These are phyloP conservation scores for Heimioporus sp. DNA, from an alignment of 768 basidiomycete genomes.

Conservation along the genomic window DNA sequence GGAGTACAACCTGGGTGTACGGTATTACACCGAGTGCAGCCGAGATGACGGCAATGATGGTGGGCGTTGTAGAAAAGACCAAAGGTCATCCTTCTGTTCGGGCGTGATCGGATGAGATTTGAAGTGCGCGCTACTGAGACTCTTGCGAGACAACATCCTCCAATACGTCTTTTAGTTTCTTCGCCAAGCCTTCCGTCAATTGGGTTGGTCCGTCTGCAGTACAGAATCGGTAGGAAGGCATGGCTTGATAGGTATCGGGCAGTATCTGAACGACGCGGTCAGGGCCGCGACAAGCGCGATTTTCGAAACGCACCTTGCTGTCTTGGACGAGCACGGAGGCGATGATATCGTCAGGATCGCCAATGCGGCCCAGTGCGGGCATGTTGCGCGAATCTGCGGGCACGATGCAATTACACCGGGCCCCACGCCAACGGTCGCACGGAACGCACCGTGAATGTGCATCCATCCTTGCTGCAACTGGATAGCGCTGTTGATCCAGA, in stretches of 20 bases:
- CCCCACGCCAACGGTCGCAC: too few species aligned
- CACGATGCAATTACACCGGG: neutral
- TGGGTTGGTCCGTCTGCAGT: conserved; percentile 70
- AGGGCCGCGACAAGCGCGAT: neutral
- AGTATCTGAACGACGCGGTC: conserved; percentile 43
- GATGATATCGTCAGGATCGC: conserved; percentile 83
- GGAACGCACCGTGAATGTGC: conserved; percentile 63
- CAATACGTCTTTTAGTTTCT: conserved; percentile 43
- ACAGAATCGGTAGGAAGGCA: conserved; percentile 82
- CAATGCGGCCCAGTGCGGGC: conserved; percentile 71
- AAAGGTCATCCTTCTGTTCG: neutral
- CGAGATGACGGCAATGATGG: neutral
- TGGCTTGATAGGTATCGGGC: conserved; percentile 73
- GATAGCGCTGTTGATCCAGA: conserved; percentile 61
- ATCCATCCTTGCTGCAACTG: conserved; percentile 80
- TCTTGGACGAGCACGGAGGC: conserved; percentile 71
- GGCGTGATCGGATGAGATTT: neutral
- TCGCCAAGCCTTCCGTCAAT: conserved; percentile 65
- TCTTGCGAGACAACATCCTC: conserved; percentile 33
- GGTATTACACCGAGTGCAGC: neutral
- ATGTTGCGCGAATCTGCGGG: conserved; percentile 66
- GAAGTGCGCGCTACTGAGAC: conserved; percentile 7
- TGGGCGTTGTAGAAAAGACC: neutral
- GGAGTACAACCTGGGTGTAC: neutral
- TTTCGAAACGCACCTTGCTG: conserved; percentile 48